Base-by-base conservation (phyloP, 306 rosid species). In the Cicer arietinum region DNA sequence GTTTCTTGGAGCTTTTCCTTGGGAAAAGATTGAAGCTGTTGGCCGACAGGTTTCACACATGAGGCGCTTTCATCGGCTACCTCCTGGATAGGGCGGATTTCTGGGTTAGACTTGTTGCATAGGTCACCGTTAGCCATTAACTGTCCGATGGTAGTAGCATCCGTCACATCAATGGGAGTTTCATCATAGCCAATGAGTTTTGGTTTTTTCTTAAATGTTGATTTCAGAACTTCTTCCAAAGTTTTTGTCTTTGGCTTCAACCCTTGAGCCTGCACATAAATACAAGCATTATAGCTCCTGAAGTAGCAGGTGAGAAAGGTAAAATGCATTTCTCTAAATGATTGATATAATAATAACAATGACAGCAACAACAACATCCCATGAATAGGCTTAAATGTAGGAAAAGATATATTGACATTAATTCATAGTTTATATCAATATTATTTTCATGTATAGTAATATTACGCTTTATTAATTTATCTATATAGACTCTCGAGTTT, bases 151-250 rank as follows among this genome's bases (percentile, higher is more conserved):
- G 17, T 46, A 67, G 56, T 71, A 35, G 73, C 73, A 62, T 78
- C 78, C 3, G 70, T 75, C 25, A 80, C 85, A 84, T 82, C 86
- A 39, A 83, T 54, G 51, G 96, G 96, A 16, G 76, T 76, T 85
- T 94, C 99, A 77, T 94, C 83, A 80, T 83, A 94, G 80, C 97
- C 99, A 47, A 94, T 86, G 66, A 94, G 91, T 79, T 85, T 80
- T 13, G 96, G 89, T 81, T 88, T 88, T 84, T 17, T 75, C 88
- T 80, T 89, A 48, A 8, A 7, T 83, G 89, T 85, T 72, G 95
- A 79, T 75, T 85, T 82, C 56, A 94, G 74, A 76, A 87, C 85
- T 64, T 92, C 88, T 82, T 92, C 95, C 86, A 92, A 85, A 65
- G 96, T 37, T 40, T 80, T 94, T 30, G 88, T 69, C 90, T 82